phyloP scores from a whole-genome alignment of 768 basidiomycete species.

The Chlorophyllum brunneum region DNA sequence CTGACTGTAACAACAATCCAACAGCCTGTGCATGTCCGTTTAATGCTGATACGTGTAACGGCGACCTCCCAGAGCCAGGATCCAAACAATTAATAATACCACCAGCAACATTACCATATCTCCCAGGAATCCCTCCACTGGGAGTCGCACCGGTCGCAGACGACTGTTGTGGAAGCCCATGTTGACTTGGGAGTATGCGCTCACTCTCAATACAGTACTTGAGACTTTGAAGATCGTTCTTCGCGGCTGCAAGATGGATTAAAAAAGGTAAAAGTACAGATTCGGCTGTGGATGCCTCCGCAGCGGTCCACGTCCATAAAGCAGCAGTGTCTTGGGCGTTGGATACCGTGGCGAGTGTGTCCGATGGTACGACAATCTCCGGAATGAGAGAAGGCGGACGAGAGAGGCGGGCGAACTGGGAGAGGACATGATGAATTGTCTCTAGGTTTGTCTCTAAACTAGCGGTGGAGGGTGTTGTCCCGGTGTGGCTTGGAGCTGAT shows the following conservation, averaged over 20 bases:
- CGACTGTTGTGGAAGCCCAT: constrained; percentile 1
- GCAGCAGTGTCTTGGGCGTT: constrained; percentile 46
- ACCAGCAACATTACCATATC: constrained; percentile 44
- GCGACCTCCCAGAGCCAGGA: constrained; percentile 64
- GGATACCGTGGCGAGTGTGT: constrained; percentile 29
- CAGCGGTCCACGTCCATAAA: constrained; percentile 76
- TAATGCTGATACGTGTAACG: constrained; percentile 76
- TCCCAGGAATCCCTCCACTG: constrained; percentile 14
- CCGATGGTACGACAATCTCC: constrained; percentile 33
- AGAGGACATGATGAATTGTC: constrained; percentile 59
- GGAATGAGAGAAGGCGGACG: constrained; percentile 32
- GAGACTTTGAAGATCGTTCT: constrained; percentile 61
- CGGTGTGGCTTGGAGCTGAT: constrained; percentile 31
- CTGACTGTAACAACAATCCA: constrained; percentile 56
- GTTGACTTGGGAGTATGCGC: constrained; percentile 19
- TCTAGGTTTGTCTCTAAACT: constrained; percentile 48
- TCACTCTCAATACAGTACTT: constrained; percentile 50
- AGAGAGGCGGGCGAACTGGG: constrained; percentile 65
- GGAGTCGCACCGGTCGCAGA: constrained; percentile 21
- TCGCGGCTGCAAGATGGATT: constrained; percentile 73
- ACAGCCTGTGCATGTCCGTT: constrained; percentile 51
- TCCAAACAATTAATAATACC: constrained; percentile 76
- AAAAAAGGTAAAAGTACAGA: constrained; percentile 71
- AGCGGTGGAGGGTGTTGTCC: constrained; percentile 27
- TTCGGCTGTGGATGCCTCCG: constrained; percentile 69